Evolutionary conservation across 2,329 filamentous ascomycete species (phyloP).

Genomic region (Zymoseptoria crescenta): DNA sequence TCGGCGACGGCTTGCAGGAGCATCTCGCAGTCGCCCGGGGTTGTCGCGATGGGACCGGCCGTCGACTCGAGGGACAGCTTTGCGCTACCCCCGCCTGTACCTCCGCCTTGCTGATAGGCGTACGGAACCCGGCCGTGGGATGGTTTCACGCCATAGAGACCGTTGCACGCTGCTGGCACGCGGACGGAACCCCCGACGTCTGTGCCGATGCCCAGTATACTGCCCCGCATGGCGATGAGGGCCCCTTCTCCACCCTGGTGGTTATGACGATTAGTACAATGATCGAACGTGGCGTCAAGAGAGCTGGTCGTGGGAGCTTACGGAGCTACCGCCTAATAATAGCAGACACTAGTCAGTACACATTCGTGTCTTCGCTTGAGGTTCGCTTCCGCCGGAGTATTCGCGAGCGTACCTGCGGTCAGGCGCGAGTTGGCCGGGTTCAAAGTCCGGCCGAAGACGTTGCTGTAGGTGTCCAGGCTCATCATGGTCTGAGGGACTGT

Average conservation of each 20-base stretch:
- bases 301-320: background rate
- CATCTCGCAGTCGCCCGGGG: constrained; percentile 44
- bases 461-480: constrained; percentile 28
- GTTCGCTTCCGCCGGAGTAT: background rate
- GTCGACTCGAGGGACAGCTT: constrained; percentile 39
- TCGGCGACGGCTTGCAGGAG: constrained; percentile 48
- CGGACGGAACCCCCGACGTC: constrained; percentile 57
- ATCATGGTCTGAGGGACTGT: constrained; percentile 45
- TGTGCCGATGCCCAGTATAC: constrained; percentile 53
- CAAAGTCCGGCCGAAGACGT: constrained; percentile 39
- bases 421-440: constrained; percentile 43
- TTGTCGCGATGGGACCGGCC: constrained; percentile 41
- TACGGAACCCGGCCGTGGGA: constrained; percentile 12
- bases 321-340: background rate
- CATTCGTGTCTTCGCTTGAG: background rate
- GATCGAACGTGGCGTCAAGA: background rate
- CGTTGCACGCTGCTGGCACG: constrained; percentile 74
- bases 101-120: constrained; percentile 33
- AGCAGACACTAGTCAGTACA: background rate
- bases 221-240: constrained; percentile 51
- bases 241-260: constrained; percentile 53
- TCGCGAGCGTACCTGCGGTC: constrained; percentile 35
- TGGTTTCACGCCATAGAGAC: constrained; percentile 26
- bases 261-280: background rate
- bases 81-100: constrained; percentile 36